These are phyloP conservation scores for Arthrobotrys iridis DNA, from an alignment of 2,329 filamentous ascomycete species.

Conservation along the genomic window DNA sequence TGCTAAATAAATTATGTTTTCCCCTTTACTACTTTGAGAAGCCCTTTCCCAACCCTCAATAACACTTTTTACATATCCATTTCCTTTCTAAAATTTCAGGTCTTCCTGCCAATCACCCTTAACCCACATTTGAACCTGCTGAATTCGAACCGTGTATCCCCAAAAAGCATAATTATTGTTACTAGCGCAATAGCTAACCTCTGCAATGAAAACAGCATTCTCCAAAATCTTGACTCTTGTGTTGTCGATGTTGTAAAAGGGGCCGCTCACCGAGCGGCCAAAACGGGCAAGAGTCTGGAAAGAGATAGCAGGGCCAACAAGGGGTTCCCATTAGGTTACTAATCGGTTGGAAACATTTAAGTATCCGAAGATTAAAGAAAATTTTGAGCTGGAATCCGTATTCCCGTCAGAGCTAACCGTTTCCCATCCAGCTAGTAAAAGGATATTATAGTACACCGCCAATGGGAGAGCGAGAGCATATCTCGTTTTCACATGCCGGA, in stretches of 20 bases:
- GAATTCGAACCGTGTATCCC: background rate
- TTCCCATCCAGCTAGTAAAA: background rate
- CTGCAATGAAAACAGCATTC: background rate
- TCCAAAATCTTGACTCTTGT: background rate
- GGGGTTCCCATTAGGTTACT: background rate
- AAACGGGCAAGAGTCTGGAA: slow-evolving; percentile 34
- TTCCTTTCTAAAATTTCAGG: background rate
- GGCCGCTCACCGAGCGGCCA: slow-evolving; percentile 10
- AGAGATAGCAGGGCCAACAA: background rate
- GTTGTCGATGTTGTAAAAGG: slow-evolving; percentile 28
- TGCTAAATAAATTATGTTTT: slow-evolving; percentile 1
- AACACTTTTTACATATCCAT: background rate
- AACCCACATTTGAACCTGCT: background rate
- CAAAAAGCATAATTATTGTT: background rate
- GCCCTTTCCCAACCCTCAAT: background rate
- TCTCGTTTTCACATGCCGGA: slow-evolving; percentile 44
- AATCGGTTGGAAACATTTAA: slow-evolving; percentile 3
- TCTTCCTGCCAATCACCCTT: background rate
- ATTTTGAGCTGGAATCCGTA: background rate
- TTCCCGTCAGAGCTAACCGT: background rate
- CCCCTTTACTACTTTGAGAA: background rate
- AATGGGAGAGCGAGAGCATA: slow-evolving; percentile 1
- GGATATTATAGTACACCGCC: background rate
- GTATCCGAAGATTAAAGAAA: slow-evolving; percentile 9
- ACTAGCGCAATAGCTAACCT: background rate